Evolutionary conservation across 75 land plant genomes (phyloP), one percentile per base, ranked within the genome.

Genomic region (Larix kaempferi): DNA sequence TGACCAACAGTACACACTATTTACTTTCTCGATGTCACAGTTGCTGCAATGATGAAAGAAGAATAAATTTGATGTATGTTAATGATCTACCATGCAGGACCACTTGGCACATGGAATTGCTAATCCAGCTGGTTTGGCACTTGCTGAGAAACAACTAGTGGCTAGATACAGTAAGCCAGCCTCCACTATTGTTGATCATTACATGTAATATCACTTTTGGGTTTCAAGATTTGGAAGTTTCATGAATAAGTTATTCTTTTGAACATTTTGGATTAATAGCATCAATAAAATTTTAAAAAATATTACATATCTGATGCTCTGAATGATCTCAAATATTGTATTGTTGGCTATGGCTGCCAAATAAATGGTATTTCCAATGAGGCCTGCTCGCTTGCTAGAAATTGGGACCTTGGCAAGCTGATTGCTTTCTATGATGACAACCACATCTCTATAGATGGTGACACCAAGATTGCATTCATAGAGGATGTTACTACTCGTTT

Each of bases 61-160:
- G 81, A 37, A 23, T 62, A 49, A 73, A 33, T 29, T 62, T 73
- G 29, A 52, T 60, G 37, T 78, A 1, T 22, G 60, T 41, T 37
- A 22, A 52, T 23, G 39, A 23, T 21, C 25, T 78, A 19, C 29
- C 11, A 35, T 59, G 29, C 64, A 89, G 92, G 98, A 39, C 99
- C 98, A 37, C 96, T 98, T 75, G 99, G 99, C 56, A 95, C n/a
- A 98, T 79, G 99, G 99, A 71, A 88, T 95, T 81, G 91, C 88
- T 2, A 98, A 98, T 85, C 95, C 96, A 59, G 98, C 95, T 69
- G 99, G 99, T 11, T 84, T 98, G 84, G 99, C 99, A 15, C 92
- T 95, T 81, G 94, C 94, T 12, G 99, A 98, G 82, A 88, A 87
- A 78, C 95, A 98, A 75, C 78, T 98, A 83, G 99, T 98, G 76